Percentiles rank a stretch among this genome's conserved stretches.
Conservation (phyloP, 371 early-diverging fungal genomes). For the Sanchytrium tribonematis region DNA sequence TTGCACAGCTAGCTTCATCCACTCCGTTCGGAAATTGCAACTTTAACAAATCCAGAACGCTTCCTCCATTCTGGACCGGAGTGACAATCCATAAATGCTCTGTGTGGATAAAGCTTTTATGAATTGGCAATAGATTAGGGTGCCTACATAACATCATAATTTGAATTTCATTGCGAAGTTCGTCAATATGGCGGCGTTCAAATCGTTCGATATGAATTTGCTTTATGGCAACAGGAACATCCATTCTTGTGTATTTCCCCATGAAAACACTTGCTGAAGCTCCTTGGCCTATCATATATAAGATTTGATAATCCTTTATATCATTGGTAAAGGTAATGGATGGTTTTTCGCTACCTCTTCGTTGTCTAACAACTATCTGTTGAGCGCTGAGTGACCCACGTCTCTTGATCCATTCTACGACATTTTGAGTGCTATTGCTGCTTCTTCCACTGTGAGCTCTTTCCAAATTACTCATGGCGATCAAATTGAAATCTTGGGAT, state of each 20-base stretch:
- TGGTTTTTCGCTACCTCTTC: background rate
- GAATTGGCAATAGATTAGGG: constrained; percentile 1
- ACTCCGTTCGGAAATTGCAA: background rate
- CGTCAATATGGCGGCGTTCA: constrained; percentile 2
- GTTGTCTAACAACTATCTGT: background rate
- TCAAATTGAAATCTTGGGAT: no score
- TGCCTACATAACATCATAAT: constrained; percentile 3
- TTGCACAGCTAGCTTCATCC: constrained; percentile 1
- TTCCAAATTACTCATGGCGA: background rate
- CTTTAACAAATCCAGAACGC: background rate
- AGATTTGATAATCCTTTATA: background rate
- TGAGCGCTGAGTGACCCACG: background rate
- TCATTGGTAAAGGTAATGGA: background rate
- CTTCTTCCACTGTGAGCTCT: background rate
- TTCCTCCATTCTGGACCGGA: background rate
- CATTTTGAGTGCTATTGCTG: background rate
- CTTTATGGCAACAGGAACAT: background rate
- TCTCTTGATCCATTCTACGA: background rate
- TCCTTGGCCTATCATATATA: background rate
- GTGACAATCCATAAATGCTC: constrained; percentile 2
- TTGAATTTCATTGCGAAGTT: constrained; percentile 2
- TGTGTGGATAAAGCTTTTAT: background rate
- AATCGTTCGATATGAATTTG: background rate
- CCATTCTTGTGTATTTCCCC: background rate
- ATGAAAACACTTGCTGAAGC: background rate